Conservation (phyloP, 805 yeast species). For the Candida quercuum region DNA sequence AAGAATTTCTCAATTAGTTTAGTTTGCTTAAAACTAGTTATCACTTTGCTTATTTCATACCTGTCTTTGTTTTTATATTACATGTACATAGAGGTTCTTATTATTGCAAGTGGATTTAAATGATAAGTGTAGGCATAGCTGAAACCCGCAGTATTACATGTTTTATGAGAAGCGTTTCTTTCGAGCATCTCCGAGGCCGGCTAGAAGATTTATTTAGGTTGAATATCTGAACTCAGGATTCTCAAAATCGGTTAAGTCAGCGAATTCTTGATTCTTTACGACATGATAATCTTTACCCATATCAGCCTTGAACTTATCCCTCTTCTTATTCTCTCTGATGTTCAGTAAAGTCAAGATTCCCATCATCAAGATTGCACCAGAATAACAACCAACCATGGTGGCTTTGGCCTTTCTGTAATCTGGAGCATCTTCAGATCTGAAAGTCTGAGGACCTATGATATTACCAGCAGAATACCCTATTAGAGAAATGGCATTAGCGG, state of each 20-base stretch:
- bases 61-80: too few species aligned
- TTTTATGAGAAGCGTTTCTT: too few species aligned
- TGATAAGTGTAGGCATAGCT: too few species aligned
- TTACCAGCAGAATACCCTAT: slow-evolving; percentile 66
- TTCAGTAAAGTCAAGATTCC: slow-evolving; percentile 23
- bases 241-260: slow-evolving; percentile 40
- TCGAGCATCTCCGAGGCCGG: too few species aligned
- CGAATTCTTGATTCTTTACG: slow-evolving; percentile 33
- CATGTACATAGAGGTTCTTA: too few species aligned
- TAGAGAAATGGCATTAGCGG: slow-evolving; percentile 52
- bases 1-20: slow-evolving; percentile 26
- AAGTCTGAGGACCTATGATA: slow-evolving; percentile 70
- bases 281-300: slow-evolving; percentile 12
- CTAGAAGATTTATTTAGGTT: too few species aligned
- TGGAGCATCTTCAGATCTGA: slow-evolving; percentile 54
- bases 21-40: too few species aligned
- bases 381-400: slow-evolving; percentile 42
- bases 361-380: slow-evolving; percentile 33
- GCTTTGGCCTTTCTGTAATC: slow-evolving; percentile 48
- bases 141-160: too few species aligned
- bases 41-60: too few species aligned
- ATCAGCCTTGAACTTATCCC: slow-evolving; percentile 26
- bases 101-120: too few species aligned
- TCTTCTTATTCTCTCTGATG: slow-evolving; percentile 33
- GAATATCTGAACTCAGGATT: slow-evolving; percentile 22